phyloP scores from a whole-genome alignment of 192 early-diverging fungal species.

The Umbelopsis isabellina region DNA sequence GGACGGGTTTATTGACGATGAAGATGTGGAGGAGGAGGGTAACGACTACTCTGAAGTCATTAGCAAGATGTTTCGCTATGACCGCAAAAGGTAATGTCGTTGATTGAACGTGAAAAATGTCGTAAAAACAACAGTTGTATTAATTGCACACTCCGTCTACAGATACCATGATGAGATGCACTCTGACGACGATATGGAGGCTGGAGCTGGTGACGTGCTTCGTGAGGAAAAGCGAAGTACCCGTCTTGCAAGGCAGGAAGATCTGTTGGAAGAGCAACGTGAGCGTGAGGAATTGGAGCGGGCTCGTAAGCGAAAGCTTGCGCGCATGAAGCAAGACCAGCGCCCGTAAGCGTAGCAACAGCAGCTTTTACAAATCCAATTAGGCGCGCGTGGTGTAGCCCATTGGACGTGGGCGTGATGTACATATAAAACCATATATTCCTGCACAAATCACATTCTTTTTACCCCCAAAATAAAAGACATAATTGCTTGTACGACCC shows the following conservation, averaged over 20 bases:
- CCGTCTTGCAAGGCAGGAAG: slow-evolving; percentile 35
- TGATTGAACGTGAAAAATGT: too few relatives aligned
- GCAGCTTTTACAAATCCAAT: too few relatives aligned
- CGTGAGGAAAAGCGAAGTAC: slow-evolving; percentile 45
- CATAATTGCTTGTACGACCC: too few relatives aligned
- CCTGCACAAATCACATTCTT: too few relatives aligned
- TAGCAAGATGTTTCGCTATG: slow-evolving; percentile 39
- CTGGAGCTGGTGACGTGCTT: slow-evolving; percentile 40
- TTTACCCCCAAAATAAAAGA: too few relatives aligned
- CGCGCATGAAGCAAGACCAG: neutral
- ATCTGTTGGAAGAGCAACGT: slow-evolving; percentile 36
- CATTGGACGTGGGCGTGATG: too few relatives aligned
- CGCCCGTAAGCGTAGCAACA: too few relatives aligned
- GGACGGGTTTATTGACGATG: slow-evolving; percentile 38
- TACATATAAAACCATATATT: too few relatives aligned
- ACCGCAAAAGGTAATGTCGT: slow-evolving; percentile 37
- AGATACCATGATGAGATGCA: slow-evolving; percentile 38
- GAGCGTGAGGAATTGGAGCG: slow-evolving; percentile 36
- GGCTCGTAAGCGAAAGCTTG: slow-evolving; percentile 27
- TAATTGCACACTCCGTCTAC: neutral
- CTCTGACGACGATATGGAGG: slow-evolving; percentile 51
- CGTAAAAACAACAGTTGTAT: neutral
- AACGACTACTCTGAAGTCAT: slow-evolving; percentile 34
- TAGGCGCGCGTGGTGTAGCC: too few relatives aligned
- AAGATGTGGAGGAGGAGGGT: slow-evolving; percentile 36